Evolutionary conservation across 306 rosid species (phyloP).

Genomic region (Vicia faba): DNA sequence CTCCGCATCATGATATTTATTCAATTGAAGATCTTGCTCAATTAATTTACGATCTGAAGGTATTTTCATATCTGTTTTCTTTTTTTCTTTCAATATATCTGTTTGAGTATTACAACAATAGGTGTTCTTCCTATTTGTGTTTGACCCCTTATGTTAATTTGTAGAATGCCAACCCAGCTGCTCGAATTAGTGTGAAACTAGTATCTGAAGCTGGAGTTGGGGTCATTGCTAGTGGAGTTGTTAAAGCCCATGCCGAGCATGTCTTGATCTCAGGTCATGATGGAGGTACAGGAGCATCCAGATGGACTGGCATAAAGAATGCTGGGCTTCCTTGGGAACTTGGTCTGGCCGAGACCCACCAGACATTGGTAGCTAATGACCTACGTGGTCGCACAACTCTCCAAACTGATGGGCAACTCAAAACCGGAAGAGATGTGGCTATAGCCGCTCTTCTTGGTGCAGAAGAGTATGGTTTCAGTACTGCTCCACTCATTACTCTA

Average conservation of each 20-base stretch:
- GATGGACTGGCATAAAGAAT: conserved; percentile 99
- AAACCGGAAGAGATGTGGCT: conserved; percentile 99
- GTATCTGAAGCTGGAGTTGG: conserved; percentile 99
- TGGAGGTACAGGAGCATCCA: conserved; percentile 99
- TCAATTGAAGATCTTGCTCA: conserved; percentile 99
- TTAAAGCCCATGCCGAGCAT: conserved; percentile 98
- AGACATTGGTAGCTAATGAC: conserved; percentile 93
- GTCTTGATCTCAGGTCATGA: conserved; percentile 96
- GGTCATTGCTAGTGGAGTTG: conserved; percentile 99
- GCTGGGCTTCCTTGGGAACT: conserved; percentile 99
- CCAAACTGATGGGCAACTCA: conserved; percentile 99
- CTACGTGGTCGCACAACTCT: conserved; percentile 95
- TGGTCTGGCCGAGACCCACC: conserved; percentile 99
- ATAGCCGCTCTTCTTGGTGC: conserved; percentile 99
- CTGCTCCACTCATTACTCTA: conserved; percentile 96
- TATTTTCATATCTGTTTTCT: conserved; percentile 30
- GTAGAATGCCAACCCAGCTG: conserved; percentile 89
- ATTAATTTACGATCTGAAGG: conserved; percentile 94
- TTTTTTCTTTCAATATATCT: conserved; percentile 17
- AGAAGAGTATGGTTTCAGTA: conserved; percentile 98
- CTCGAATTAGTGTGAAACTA: conserved; percentile 95
- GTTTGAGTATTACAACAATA: conserved; percentile 9
- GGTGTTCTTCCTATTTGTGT: conserved; percentile 4
- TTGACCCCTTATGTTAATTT: conserved; percentile 37
- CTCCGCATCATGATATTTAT: conserved; percentile 99